Conservation (phyloP, 2,329 filamentous ascomycete species). For the Penicillium hesseltinei region DNA sequence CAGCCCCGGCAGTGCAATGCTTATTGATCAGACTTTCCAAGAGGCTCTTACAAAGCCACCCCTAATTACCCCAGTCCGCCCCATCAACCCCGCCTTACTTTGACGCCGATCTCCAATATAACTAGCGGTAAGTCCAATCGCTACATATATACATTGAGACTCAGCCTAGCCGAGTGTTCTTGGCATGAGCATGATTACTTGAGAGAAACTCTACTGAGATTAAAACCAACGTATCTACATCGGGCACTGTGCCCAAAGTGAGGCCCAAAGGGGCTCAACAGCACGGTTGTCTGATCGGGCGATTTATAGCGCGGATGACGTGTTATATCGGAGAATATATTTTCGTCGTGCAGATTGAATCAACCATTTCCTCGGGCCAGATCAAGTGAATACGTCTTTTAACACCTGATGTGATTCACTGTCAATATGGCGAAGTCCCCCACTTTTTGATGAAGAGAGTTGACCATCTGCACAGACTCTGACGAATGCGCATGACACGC, state of each 20-base stretch:
- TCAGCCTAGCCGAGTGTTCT: neutral
- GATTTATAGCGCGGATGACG: neutral
- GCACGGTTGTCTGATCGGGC: neutral
- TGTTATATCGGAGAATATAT: neutral
- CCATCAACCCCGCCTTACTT: neutral
- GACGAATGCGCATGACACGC: conserved; percentile 1
- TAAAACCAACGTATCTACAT: neutral
- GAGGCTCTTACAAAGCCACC: neutral
- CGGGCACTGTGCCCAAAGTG: neutral
- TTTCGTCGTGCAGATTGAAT: neutral
- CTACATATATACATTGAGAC: neutral
- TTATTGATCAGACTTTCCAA: neutral
- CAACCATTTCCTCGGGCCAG: neutral
- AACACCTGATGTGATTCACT: neutral
- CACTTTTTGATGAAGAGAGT: neutral
- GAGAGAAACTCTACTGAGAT: neutral
- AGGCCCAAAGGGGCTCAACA: conserved; percentile 2
- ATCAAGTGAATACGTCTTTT: neutral
- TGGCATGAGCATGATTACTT: neutral
- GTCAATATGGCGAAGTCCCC: neutral
- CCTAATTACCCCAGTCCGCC: neutral
- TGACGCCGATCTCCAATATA: neutral
- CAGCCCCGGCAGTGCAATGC: neutral
- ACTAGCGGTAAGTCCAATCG: conserved; percentile 2
- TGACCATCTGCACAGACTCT: neutral